Evolutionary conservation across 345 rosid genomes (phyloP), one percentile per base, ranked within the genome.

Genomic region (Bruguiera gymnorhiza): DNA sequence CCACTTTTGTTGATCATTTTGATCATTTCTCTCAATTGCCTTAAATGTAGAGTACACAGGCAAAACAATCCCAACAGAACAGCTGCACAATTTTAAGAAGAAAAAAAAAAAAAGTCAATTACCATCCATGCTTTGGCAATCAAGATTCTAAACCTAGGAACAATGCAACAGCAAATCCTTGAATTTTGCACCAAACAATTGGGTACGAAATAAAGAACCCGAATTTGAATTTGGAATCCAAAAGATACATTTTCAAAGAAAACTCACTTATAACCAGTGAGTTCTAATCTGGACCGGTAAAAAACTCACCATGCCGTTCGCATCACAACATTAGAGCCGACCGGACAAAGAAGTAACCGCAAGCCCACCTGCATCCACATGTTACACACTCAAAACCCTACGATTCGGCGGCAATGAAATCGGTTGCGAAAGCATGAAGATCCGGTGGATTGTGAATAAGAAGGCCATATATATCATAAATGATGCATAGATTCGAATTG

Each of bases 1-100:
- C 85, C 85, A 84, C 65, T 74, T 84, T 50, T 70, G 73, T 43
- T 75, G 76, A 63, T 83, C 87, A 65, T 68, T 70, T 67, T 73
- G 75, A 76, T 95, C 85, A 69, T 78, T 76, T 21, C 26, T 85
- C 81, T 95, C 98, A 31, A 95, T 86, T 23, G 98, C 99, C 75
- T 83, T 87, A 72, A 88, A 86, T 10, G 98, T 92, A 0, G 96
- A 87, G 84, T 95, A 95, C 31, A 88, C 89, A 27, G 99, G 98
- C 56, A 95, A 70, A 59, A 88, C 87, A 6, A 79, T 76, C 76
- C 98, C 96, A 46, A 92, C 86, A 4, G 96, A 79, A 70, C 98
- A 92, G 76, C 99, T 95, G 85, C 69, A 70, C 23, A 66, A 66
- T 27, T 26, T 65, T 46, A 29, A 13, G 8, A 31, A 31, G 2